Evolutionary conservation across 805 yeast species (phyloP).

Genomic region (Debaryomyces hansenii): DNA sequence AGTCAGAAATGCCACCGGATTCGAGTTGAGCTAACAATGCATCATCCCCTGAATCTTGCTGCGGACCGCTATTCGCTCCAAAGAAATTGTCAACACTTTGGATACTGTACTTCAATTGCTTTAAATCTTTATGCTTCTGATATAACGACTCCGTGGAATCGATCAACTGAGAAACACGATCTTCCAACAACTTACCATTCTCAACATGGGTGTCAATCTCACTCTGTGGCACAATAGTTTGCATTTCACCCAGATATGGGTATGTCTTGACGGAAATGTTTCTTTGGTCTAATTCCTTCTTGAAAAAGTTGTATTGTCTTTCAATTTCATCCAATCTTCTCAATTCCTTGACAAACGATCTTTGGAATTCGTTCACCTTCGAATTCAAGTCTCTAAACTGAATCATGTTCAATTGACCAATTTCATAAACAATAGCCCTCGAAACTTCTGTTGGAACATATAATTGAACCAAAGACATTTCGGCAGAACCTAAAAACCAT

Average conservation of each 20-base stretch:
- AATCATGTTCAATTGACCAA: slow-evolving; percentile 83
- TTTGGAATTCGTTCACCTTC: slow-evolving; percentile 79
- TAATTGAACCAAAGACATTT: slow-evolving; percentile 90
- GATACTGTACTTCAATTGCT: slow-evolving; percentile 63
- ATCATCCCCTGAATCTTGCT: slow-evolving; percentile 28
- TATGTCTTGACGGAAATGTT: slow-evolving; percentile 35
- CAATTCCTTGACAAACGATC: slow-evolving; percentile 86
- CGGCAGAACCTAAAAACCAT: slow-evolving; percentile 72
- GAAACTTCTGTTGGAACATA: slow-evolving; percentile 89
- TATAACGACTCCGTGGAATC: slow-evolving; percentile 67
- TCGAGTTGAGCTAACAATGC: slow-evolving; percentile 40
- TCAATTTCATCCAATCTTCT: slow-evolving; percentile 83
- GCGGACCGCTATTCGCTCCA: slow-evolving; percentile 26
- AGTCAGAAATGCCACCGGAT: slow-evolving; percentile 26
- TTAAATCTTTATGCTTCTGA: slow-evolving; percentile 59
- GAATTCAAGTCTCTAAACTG: slow-evolving; percentile 86
- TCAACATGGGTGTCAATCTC: slow-evolving; percentile 72
- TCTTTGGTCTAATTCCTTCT: slow-evolving; percentile 50
- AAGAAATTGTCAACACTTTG: slow-evolving; percentile 39
- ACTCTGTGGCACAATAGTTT: slow-evolving; percentile 41
- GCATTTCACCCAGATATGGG: slow-evolving; percentile 24
- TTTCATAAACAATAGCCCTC: slow-evolving; percentile 77
- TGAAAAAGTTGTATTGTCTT: slow-evolving; percentile 61
- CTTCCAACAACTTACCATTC: slow-evolving; percentile 67
- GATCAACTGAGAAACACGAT: slow-evolving; percentile 68